Percentiles rank a stretch among this genome's conserved stretches.
phyloP scores from a whole-genome alignment of 2,329 filamentous ascomycete genomes.

The Elsinoe necatrix region DNA sequence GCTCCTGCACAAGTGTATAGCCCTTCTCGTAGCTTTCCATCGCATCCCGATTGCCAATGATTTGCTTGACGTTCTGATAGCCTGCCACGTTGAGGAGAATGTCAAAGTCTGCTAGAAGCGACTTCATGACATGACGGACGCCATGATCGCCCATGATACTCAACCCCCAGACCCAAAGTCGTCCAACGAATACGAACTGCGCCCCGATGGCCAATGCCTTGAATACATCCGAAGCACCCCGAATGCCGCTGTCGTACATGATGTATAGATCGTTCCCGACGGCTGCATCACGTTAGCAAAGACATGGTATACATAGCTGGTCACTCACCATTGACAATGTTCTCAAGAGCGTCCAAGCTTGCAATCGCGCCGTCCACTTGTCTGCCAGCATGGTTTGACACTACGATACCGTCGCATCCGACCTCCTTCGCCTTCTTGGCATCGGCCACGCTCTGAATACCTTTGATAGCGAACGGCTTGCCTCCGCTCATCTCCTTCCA shows the following conservation, averaged over 20 bases:
- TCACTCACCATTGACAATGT: constrained; percentile 43
- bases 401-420: constrained; percentile 58
- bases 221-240: constrained; percentile 49
- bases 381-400: constrained; percentile 63
- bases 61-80: constrained; percentile 45
- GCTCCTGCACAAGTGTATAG: constrained; percentile 23
- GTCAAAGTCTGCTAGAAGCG: constrained; percentile 54
- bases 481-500: constrained; percentile 48
- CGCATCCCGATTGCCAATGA: constrained; percentile 34
- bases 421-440: constrained; percentile 51
- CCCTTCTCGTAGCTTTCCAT: constrained; percentile 25
- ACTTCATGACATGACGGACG: constrained; percentile 54
- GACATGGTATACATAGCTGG: constrained; percentile 3
- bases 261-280: constrained; percentile 45
- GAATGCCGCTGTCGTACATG: constrained; percentile 54
- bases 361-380: constrained; percentile 55
- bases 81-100: constrained; percentile 54
- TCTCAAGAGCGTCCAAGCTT: constrained; percentile 52
- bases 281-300: constrained; percentile 25
- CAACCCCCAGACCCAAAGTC: constrained; percentile 53
- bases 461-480: constrained; percentile 57
- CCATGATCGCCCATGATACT: constrained; percentile 53
- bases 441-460: constrained; percentile 59
- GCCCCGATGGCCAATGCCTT: constrained; percentile 55
- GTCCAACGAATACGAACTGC: constrained; percentile 53